These are phyloP conservation scores for Coniochaeta sp. DNA, from an alignment of 2,329 filamentous ascomycete species.

Conservation along the genomic window DNA sequence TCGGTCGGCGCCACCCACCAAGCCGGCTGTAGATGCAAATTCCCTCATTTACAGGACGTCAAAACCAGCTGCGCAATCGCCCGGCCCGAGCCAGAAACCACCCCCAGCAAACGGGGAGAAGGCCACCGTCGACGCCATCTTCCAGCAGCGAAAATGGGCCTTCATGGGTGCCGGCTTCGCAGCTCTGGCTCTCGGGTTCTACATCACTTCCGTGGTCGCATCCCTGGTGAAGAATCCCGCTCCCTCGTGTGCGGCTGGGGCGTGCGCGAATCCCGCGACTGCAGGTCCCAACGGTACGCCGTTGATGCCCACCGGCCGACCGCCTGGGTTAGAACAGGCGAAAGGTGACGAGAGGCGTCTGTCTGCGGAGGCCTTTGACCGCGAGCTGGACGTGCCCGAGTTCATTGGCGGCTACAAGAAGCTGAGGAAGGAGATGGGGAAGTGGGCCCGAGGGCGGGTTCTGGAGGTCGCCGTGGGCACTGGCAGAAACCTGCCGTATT, in stretches of 20 bases:
- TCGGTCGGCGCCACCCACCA: background rate
- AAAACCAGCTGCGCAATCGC: background rate
- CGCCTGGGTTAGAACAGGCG: constrained; percentile 31
- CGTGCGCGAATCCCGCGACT: constrained; percentile 6
- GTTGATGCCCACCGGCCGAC: constrained; percentile 38
- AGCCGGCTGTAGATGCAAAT: background rate
- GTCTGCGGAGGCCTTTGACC: constrained; percentile 49
- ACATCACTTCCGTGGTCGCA: constrained; percentile 32
- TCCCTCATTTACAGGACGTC: background rate
- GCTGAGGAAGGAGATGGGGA: constrained; percentile 41
- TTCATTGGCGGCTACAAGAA: constrained; percentile 47
- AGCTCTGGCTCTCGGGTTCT: constrained; percentile 39
- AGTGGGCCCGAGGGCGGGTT: constrained; percentile 45
- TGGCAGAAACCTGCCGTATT: constrained; percentile 53
- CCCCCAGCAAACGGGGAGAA: background rate
- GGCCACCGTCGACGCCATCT: constrained; percentile 20
- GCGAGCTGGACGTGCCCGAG: constrained; percentile 50
- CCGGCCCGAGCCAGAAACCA: background rate
- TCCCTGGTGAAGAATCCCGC: constrained; percentile 24
- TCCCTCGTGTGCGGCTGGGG: constrained; percentile 1
- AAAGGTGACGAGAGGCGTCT: constrained; percentile 22
- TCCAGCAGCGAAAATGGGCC: constrained; percentile 32
- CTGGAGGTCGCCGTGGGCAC: constrained; percentile 58
- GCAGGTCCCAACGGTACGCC: constrained; percentile 24
- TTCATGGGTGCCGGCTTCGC: constrained; percentile 39